These are phyloP conservation scores for Peniophora sp. DNA, from an alignment of 1,284 basidiomycete genomes.

Conservation along the genomic window DNA sequence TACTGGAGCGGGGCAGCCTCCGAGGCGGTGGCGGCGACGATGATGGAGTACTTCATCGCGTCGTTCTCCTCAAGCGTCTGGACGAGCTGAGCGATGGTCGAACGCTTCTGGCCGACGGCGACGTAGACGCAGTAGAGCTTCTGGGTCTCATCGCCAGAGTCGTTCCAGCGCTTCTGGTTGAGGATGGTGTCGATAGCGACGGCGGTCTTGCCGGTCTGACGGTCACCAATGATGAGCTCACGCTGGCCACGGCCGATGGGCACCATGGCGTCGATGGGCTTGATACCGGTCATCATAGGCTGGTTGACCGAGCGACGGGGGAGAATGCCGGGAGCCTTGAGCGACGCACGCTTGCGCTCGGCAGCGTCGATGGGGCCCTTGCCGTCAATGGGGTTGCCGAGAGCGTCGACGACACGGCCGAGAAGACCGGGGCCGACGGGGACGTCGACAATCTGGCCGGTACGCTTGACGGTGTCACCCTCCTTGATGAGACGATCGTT, in stretches of 20 bases:
- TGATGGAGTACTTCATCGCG: constrained; percentile 98
- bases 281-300: constrained; percentile 99
- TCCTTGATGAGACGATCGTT: constrained; percentile 99
- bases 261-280: constrained; percentile 99
- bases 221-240: constrained; percentile 99
- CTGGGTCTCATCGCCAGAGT: constrained; percentile 91
- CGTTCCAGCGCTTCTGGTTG: constrained; percentile 99
- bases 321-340: constrained; percentile 98
- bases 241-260: constrained; percentile 99
- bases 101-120: constrained; percentile 98
- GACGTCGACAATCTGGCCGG: constrained; percentile 99
- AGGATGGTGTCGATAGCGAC: constrained; percentile 99
- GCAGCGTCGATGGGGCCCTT: constrained; percentile 94
- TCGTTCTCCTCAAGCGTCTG: constrained; percentile 99
- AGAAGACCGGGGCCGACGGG: constrained; percentile 95
- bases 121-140: constrained; percentile 99
- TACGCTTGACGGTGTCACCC: constrained; percentile 99
- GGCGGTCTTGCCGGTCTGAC: constrained; percentile 99
- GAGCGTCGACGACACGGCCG: constrained; percentile 97
- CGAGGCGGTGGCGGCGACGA: constrained; percentile 97
- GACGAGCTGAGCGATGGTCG: constrained; percentile 98
- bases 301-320: constrained; percentile 99
- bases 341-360: constrained; percentile 91
- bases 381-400: constrained; percentile 99
- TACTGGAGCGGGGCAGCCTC: constrained; percentile 99